These are phyloP conservation scores for Glonium stellatum DNA, from an alignment of 495 filamentous ascomycete species.

Conservation along the genomic window DNA sequence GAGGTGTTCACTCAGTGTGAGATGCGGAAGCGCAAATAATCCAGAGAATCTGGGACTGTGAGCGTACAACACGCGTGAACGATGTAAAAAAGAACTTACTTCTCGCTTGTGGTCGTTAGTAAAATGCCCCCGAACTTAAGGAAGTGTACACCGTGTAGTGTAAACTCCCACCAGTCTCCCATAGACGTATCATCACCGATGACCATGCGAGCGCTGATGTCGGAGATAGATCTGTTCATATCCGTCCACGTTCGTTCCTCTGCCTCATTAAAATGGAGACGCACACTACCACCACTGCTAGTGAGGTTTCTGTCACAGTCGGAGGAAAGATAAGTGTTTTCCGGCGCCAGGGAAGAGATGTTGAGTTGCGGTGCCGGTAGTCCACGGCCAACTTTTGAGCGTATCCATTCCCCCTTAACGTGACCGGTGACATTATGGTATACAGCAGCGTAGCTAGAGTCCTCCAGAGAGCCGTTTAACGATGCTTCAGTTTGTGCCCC, in stretches of 20 bases:
- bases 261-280: slow-evolving; percentile 21
- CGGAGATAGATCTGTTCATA: slow-evolving; percentile 27
- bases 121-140: slow-evolving; percentile 66
- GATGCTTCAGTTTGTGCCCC: slow-evolving; percentile 26
- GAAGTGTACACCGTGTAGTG: slow-evolving; percentile 77
- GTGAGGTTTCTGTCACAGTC: slow-evolving; percentile 33
- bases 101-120: slow-evolving; percentile 82
- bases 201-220: slow-evolving; percentile 58
- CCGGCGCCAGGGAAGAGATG: slow-evolving; percentile 42
- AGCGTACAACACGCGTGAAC: neutral
- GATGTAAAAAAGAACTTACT: slow-evolving; percentile 38
- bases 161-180: slow-evolving; percentile 66
- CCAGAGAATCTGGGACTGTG: slow-evolving; percentile 55
- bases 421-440: slow-evolving; percentile 80
- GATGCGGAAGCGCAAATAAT: slow-evolving; percentile 80
- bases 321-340: slow-evolving; percentile 17
- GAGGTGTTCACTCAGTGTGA: slow-evolving; percentile 57
- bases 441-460: slow-evolving; percentile 38
- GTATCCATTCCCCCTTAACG: slow-evolving; percentile 69
- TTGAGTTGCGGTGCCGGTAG: slow-evolving; percentile 43
- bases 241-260: slow-evolving; percentile 11
- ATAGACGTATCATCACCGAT: slow-evolving; percentile 60
- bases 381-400: slow-evolving; percentile 42
- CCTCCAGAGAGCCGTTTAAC: slow-evolving; percentile 30
- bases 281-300: slow-evolving; percentile 15